Evolutionary conservation across 176 grass and related monocot genomes (phyloP).

Genomic region (Oryza nivara): DNA sequence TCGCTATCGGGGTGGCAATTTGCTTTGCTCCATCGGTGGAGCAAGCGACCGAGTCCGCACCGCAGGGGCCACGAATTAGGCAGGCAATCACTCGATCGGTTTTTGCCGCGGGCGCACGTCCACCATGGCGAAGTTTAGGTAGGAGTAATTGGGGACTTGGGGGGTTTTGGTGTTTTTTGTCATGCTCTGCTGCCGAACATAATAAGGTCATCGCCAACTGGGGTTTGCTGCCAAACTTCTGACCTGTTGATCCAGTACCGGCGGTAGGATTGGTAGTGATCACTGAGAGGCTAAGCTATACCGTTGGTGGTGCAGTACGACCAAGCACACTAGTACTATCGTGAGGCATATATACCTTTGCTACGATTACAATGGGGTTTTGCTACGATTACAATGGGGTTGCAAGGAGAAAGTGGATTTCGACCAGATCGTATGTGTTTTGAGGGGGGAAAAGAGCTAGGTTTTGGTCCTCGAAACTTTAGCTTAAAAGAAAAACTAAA

Average conservation of each 20-base stretch:
- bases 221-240: constrained; percentile 33
- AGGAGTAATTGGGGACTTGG: too few species aligned
- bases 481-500: too few species aligned
- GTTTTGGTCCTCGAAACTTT: not conserved
- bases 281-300: not conserved
- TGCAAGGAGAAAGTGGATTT: not conserved
- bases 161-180: not conserved
- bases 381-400: not conserved
- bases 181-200: constrained; percentile 37
- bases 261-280: not conserved
- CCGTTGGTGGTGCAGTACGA: not conserved
- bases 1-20: not conserved
- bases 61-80: constrained; percentile 22
- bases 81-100: constrained; percentile 39
- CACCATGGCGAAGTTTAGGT: not conserved
- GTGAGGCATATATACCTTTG: not conserved
- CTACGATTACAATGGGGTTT: not conserved
- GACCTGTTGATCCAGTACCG: not conserved
- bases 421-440: too few species aligned
- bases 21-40: not conserved
- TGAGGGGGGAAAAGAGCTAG: too few species aligned
- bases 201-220: constrained; percentile 24
- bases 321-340: not conserved
- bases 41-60: not conserved
- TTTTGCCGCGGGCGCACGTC: not conserved